These are phyloP conservation scores for Euphorbia peplus DNA, from an alignment of 345 rosid genomes.

Conservation along the genomic window DNA sequence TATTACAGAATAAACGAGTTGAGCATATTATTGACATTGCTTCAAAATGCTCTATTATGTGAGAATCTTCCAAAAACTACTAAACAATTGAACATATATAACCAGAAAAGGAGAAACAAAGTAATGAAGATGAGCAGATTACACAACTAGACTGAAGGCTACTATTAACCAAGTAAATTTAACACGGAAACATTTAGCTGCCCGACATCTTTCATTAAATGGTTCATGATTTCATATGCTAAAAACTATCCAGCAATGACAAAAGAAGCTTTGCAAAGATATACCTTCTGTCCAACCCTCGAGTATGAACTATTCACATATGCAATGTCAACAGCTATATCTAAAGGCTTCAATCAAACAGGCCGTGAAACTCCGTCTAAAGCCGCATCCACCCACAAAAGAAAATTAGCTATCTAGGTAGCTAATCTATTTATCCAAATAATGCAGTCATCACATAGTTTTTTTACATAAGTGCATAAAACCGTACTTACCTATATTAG, in stretches of 20 bases:
- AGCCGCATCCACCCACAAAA: neutral
- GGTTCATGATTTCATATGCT: neutral
- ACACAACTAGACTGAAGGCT: neutral
- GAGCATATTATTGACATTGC: conserved; percentile 4
- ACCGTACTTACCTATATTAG: too few relatives aligned
- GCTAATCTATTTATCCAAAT: neutral
- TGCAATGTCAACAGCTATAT: neutral
- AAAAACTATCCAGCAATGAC: neutral
- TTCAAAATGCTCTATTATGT: neutral
- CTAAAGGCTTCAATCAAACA: neutral
- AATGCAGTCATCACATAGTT: too few relatives aligned
- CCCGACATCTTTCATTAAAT: neutral
- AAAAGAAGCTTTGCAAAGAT: conserved; percentile 2
- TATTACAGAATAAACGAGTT: conserved; percentile 11
- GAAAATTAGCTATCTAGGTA: neutral
- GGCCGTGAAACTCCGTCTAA: neutral
- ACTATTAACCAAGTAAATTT: neutral
- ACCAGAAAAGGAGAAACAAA: neutral
- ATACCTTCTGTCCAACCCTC: neutral
- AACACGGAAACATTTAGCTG: neutral
- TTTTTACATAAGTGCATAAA: too few relatives aligned
- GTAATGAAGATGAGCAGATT: neutral
- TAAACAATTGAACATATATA: neutral
- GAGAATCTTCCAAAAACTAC: neutral
- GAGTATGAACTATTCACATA: neutral